Conservation (phyloP, 2,329 filamentous ascomycete genomes). For the Trichoderma koningii region DNA sequence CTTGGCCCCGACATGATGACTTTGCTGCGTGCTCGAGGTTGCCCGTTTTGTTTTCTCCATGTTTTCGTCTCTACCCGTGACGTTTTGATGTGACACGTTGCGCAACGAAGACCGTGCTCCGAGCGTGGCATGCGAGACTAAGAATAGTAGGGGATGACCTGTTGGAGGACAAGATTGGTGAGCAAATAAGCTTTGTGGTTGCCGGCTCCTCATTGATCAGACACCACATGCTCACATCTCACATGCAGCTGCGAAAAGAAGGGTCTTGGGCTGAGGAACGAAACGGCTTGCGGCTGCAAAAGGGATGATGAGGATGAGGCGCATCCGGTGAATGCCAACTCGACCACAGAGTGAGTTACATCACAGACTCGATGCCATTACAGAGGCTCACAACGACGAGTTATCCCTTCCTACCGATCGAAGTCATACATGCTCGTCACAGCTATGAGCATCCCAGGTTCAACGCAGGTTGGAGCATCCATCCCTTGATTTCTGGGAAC, state of each 20-base stretch:
- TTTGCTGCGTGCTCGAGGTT: background rate
- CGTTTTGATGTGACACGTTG: background rate
- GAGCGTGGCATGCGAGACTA: conserved; percentile 1
- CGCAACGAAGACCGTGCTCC: background rate
- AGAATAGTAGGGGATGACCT: conserved; percentile 18
- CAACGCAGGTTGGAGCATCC: background rate
- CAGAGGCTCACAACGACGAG: background rate
- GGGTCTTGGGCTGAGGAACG: conserved; percentile 3
- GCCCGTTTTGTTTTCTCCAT: background rate
- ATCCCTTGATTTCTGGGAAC: background rate
- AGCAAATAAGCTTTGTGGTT: conserved; percentile 18
- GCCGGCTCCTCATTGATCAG: conserved; percentile 1
- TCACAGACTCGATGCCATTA: background rate
- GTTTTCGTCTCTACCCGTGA: background rate
- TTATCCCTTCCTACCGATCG: too few relatives aligned
- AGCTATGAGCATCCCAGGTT: background rate
- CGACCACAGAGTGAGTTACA: background rate
- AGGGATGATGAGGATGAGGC: too few relatives aligned
- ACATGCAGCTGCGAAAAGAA: conserved; percentile 8
- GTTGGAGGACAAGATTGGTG: conserved; percentile 9
- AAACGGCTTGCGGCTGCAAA: conserved; percentile 9
- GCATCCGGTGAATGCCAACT: background rate
- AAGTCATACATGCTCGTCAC: background rate
- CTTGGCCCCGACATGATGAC: conserved; percentile 2
- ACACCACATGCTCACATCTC: conserved; percentile 22